Base-by-base conservation (phyloP, 257 asterid genomes). In the Anisodus tanguticus region DNA sequence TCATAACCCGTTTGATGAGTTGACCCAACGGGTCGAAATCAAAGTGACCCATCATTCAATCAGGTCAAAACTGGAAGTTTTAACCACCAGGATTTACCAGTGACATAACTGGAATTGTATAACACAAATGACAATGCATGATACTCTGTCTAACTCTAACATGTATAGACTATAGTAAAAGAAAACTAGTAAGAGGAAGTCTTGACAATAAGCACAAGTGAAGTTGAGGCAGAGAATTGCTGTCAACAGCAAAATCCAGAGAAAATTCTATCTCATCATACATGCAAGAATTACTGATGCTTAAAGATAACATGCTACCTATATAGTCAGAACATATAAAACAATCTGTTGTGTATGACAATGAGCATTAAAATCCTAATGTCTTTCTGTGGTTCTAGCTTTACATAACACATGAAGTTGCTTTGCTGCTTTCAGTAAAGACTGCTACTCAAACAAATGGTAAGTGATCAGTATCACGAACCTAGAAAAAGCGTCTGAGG, bases 331-430 rank as follows among this genome's bases (percentile, higher is more conserved):
- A 53, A 53, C 26, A 53, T 77, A 77, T 4, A 31, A 53, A 77
- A 77, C 64, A 77, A 12, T 77, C 13, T 77, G 59, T 22, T 53
- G 81, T 53, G 26, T 77, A 31, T 77, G 5, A 77, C 0, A 13
- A 31, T 55, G 82, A 77, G 82, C 82, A 77, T 77, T 71, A 77
- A 77, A 53, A 53, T 53, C 82, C 81, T 77, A 31, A 9, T 53
- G 15, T 53, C 31, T 31, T 77, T 53, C 82, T 77, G 82, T 31
- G 49, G 66, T 31, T 77, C 16, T 74, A 22, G 22, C 81, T 77
- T 53, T 77, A 77, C 82, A 53, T 13, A 31, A 7, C 49, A 13
- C 82, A 31, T 77, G 82, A 77, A 53, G 31, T 16, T 77, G 31
- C 82, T 77, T 16, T 77, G 31, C 82, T 77, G 82, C 64, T 77